A percentile compares a stretch with the other conserved stretches of the same genome.
phyloP scores from a whole-genome alignment of 768 basidiomycete species.

The Termitomyces sp. region DNA sequence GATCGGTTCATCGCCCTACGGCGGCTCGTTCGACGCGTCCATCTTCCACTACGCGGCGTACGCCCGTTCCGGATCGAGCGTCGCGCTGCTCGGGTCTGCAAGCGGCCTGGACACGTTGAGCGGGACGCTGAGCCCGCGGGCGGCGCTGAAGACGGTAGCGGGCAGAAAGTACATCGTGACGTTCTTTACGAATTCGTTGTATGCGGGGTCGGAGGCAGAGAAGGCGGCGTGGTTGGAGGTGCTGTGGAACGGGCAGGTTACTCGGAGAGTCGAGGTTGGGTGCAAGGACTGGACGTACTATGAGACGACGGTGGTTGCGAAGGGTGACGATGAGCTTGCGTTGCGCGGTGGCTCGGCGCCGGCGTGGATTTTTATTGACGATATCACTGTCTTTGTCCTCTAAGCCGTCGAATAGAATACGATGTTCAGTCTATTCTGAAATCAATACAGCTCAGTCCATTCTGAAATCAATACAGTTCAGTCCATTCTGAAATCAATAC shows the following conservation, averaged over 20 bases:
- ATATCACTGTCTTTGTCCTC: slow-evolving; percentile 22
- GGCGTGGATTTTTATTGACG: slow-evolving; percentile 45
- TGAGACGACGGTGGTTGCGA: slow-evolving; percentile 26
- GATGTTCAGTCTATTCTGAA: too few species aligned
- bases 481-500: too few species aligned
- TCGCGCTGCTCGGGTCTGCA: slow-evolving; percentile 39
- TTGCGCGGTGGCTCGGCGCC: slow-evolving; percentile 38
- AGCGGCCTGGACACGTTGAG: slow-evolving; percentile 27
- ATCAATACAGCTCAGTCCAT: too few species aligned
- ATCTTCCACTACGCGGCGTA: slow-evolving; percentile 37
- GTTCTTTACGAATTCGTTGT: slow-evolving; percentile 37
- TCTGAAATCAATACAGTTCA: too few species aligned
- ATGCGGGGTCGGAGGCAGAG: slow-evolving; percentile 27
- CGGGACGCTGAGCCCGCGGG: slow-evolving; percentile 30
- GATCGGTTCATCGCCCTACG: slow-evolving; percentile 29
- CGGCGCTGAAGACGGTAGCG: slow-evolving; percentile 26
- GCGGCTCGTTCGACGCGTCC: slow-evolving; percentile 34
- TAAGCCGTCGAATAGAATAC: background rate
- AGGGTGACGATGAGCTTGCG: slow-evolving; percentile 14
- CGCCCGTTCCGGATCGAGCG: slow-evolving; percentile 32
- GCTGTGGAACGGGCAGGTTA: slow-evolving; percentile 34
- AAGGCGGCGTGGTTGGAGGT: slow-evolving; percentile 31
- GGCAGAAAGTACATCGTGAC: slow-evolving; percentile 34
- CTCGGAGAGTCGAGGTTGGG: slow-evolving; percentile 28
- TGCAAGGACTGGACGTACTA: slow-evolving; percentile 33